Percentiles rank a stretch among this genome's conserved stretches.
Conservation (phyloP, 2,329 filamentous ascomycete species). For the Fusarium cyanostomum region DNA sequence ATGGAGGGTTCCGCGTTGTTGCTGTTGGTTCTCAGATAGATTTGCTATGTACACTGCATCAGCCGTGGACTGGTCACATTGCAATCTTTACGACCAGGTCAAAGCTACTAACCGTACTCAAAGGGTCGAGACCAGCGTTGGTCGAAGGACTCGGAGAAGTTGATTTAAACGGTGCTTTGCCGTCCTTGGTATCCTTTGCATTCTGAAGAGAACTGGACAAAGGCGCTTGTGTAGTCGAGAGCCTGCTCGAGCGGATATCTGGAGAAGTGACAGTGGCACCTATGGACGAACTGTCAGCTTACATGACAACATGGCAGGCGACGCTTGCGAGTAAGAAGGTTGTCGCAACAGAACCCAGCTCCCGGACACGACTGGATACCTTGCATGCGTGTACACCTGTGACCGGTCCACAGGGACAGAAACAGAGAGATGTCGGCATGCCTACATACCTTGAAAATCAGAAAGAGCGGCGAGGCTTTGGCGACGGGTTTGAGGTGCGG, state of each 20-base stretch:
- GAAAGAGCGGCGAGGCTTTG: conserved; percentile 41
- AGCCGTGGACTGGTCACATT: conserved; percentile 1
- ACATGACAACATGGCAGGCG: conserved; percentile 21
- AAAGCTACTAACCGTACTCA: conserved; percentile 48
- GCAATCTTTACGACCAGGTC: not conserved
- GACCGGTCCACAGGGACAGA: conserved; percentile 5
- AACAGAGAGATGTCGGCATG: conserved; percentile 6
- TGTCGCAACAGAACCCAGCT: not conserved
- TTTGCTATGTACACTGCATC: conserved; percentile 46
- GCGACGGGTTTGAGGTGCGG: conserved; percentile 33
- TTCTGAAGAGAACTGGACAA: conserved; percentile 71
- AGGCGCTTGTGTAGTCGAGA: conserved; percentile 44
- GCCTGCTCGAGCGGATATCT: conserved; percentile 39
- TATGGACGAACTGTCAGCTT: conserved; percentile 40
- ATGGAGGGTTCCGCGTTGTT: conserved; percentile 55
- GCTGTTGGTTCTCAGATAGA: conserved; percentile 52
- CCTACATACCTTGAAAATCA: conserved; percentile 46
- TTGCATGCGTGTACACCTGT: conserved; percentile 14
- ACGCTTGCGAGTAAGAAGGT: not conserved
- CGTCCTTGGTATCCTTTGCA: conserved; percentile 48
- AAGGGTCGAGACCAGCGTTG: conserved; percentile 49
- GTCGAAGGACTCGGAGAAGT: conserved; percentile 38
- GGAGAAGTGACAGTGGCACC: conserved; percentile 37
- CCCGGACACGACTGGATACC: conserved; percentile 17
- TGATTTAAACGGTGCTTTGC: conserved; percentile 42